Conservation (phyloP, 352 stramenopile genomes). For the Aphanomyces stellatus region DNA sequence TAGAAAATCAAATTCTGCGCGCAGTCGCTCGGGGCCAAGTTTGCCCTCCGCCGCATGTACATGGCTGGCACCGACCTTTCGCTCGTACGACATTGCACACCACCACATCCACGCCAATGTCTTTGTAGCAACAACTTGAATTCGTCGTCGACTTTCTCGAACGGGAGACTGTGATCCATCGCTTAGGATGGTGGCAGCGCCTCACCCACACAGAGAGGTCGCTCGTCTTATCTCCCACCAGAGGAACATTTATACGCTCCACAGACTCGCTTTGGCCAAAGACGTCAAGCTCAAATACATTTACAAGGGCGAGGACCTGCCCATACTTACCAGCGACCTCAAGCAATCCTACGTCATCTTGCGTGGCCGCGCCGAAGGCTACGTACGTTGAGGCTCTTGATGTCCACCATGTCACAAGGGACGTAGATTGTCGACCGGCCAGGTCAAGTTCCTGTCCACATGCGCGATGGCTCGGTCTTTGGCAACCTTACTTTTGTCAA, state of each 20-base stretch:
- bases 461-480: conserved; percentile 14
- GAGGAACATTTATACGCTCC: not conserved
- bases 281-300: conserved; percentile 11
- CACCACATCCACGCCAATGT: not conserved
- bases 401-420: not conserved
- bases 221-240: not conserved
- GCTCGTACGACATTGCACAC: not conserved
- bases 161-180: conserved; percentile 11
- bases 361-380: conserved; percentile 7
- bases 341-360: not conserved
- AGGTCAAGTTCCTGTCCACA: not conserved
- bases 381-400: not conserved
- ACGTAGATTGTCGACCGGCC: conserved; percentile 2
- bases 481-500: conserved; percentile 11
- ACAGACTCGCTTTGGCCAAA: conserved; percentile 14
- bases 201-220: conserved; percentile 15
- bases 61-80: conserved; percentile 12
- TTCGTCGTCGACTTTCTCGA: conserved; percentile 15
- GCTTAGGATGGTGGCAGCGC: conserved; percentile 13
- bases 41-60: conserved; percentile 13
- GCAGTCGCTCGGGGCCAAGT: conserved; percentile 11
- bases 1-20: conserved; percentile 12
- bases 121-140: conserved; percentile 17
- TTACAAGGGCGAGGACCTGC: not conserved
- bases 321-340: not conserved